Conservation (phyloP, 1,139 yeast genomes). For the Torulaspora globosa region DNA sequence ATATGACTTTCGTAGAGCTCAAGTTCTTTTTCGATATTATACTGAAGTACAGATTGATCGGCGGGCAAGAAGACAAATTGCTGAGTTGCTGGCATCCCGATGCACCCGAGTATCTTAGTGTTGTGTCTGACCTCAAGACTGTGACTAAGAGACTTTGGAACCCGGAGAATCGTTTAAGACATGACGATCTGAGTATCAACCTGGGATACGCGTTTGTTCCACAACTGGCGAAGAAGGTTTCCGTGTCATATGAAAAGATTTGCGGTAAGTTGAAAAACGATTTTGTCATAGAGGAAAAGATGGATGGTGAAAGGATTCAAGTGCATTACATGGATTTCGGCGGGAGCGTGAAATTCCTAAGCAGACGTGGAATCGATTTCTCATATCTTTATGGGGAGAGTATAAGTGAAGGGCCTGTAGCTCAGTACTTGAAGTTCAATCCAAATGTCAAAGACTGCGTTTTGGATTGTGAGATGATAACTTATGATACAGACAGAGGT, state of each 20-base stretch:
- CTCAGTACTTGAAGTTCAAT: constrained; percentile 49
- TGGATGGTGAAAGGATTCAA: constrained; percentile 89
- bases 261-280: constrained; percentile 45
- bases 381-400: constrained; percentile 69
- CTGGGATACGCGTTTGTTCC: constrained; percentile 62
- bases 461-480: constrained; percentile 92
- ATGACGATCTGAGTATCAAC: constrained; percentile 46
- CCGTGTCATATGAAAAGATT: constrained; percentile 46
- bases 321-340: constrained; percentile 52
- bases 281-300: constrained; percentile 80
- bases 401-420: constrained; percentile 51
- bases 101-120: constrained; percentile 58
- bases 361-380: constrained; percentile 70
- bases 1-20: constrained; percentile 60
- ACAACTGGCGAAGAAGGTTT: constrained; percentile 58
- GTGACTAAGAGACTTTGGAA: constrained; percentile 60
- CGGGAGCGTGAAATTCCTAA: constrained; percentile 52
- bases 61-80: constrained; percentile 59
- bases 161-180: constrained; percentile 43
- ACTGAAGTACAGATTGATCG: constrained; percentile 54
- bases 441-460: constrained; percentile 47
- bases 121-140: constrained; percentile 61
- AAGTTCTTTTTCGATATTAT: constrained; percentile 67
- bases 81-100: constrained; percentile 77
- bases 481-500: constrained; percentile 64